These are phyloP conservation scores for Aspergillus biplanus DNA, from an alignment of 495 filamentous ascomycete genomes.

Conservation along the genomic window DNA sequence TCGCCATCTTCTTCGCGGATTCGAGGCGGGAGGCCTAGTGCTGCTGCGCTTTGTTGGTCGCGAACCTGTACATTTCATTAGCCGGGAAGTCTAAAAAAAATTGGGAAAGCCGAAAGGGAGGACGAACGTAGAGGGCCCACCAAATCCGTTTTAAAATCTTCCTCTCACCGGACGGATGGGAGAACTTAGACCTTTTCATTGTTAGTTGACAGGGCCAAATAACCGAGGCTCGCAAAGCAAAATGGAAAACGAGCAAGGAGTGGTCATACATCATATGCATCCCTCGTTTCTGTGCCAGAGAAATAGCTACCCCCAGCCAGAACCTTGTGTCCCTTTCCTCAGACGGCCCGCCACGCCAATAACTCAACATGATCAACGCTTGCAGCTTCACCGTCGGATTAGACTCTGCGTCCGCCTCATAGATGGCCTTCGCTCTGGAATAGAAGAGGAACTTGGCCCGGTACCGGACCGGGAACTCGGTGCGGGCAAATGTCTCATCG, in stretches of 20 bases:
- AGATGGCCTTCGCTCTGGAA: slow-evolving; percentile 46
- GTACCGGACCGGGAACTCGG: slow-evolving; percentile 40
- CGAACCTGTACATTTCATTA: slow-evolving; percentile 30
- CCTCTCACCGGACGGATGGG: slow-evolving; percentile 33
- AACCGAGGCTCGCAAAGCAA: no score
- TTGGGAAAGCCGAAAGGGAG: no score
- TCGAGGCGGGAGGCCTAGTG: slow-evolving; percentile 40
- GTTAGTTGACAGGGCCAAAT: slow-evolving; percentile 17
- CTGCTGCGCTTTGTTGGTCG: slow-evolving; percentile 47
- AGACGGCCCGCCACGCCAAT: slow-evolving; percentile 44
- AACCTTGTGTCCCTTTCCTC: slow-evolving; percentile 48
- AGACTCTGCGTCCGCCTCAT: slow-evolving; percentile 47
- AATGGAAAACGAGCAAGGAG: not conserved
- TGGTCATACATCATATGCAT: slow-evolving; percentile 48
- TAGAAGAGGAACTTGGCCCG: slow-evolving; percentile 46
- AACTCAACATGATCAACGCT: slow-evolving; percentile 50
- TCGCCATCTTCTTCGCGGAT: slow-evolving; percentile 55
- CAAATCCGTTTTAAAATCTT: slow-evolving; percentile 51
- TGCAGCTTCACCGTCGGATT: slow-evolving; percentile 42
- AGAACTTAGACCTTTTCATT: slow-evolving; percentile 38
- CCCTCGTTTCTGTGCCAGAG: slow-evolving; percentile 47
- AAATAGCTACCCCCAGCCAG: slow-evolving; percentile 47
- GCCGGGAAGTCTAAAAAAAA: not conserved
- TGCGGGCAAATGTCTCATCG: slow-evolving; percentile 32
- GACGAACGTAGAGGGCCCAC: slow-evolving; percentile 52